Conservation (phyloP, 1,284 basidiomycete species). For the Cryptococcus floricola region DNA sequence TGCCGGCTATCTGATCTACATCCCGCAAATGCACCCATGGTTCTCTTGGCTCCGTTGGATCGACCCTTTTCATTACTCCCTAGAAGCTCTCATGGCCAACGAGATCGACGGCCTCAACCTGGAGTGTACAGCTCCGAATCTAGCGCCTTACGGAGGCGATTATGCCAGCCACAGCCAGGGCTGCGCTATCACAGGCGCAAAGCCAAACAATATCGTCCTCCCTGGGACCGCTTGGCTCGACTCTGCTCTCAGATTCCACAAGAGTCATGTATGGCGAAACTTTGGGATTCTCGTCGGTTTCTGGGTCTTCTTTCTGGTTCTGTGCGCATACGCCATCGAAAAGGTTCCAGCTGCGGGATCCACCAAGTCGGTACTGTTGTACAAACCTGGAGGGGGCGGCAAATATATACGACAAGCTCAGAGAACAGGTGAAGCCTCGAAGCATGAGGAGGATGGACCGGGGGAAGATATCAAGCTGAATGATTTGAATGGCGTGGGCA, state of each 20-base stretch:
- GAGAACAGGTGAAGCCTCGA: constrained; percentile 17
- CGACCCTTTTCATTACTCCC: constrained; percentile 32
- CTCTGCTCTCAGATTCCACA: constrained; percentile 44
- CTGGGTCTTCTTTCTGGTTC: constrained; percentile 26
- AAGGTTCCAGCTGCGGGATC: constrained; percentile 34
- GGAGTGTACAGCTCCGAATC: constrained; percentile 40
- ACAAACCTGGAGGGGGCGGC: constrained; percentile 36
- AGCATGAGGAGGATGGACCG: constrained; percentile 24
- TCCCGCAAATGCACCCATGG: constrained; percentile 35
- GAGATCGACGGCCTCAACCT: constrained; percentile 50
- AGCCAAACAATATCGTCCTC: constrained; percentile 38
- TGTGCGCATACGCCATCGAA: constrained; percentile 19
- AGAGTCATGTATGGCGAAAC: constrained; percentile 51
- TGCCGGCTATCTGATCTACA: constrained; percentile 38
- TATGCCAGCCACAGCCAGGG: constrained; percentile 29
- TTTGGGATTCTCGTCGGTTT: constrained; percentile 49
- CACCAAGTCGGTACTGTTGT: constrained; percentile 33
- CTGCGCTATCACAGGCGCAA: constrained; percentile 49
- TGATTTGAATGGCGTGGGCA: constrained; percentile 20
- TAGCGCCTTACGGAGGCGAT: constrained; percentile 45
- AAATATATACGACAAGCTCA: constrained; percentile 26
- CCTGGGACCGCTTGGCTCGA: constrained; percentile 45
- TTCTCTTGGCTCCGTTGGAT: constrained; percentile 31
- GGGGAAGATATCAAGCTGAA: constrained; percentile 14
- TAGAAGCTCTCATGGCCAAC: constrained; percentile 35